Evolutionary conservation across 805 yeast species (phyloP).

Genomic region (Henningerozyma blattae): DNA sequence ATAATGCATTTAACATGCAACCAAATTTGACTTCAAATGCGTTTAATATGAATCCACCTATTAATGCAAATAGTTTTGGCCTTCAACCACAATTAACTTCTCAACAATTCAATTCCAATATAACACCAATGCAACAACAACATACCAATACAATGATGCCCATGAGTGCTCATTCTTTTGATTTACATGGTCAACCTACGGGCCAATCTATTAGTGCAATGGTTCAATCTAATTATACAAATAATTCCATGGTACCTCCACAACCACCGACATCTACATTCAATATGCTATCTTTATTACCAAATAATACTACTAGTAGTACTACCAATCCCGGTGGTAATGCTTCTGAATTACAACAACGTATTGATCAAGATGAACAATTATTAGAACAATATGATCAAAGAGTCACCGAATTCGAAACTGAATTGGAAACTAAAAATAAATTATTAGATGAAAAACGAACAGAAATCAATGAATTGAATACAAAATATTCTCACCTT

Average conservation of each 20-base stretch:
- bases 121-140: not conserved
- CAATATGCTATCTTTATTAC: not conserved
- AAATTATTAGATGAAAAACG: conserved; percentile 66
- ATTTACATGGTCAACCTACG: too few species aligned
- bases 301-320: not conserved
- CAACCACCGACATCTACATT: too few species aligned
- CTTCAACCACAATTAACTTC: not conserved
- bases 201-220: too few species aligned
- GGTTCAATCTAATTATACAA: too few species aligned
- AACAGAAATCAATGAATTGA: conserved; percentile 53
- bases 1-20: not conserved
- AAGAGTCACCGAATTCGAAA: conserved; percentile 70
- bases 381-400: conserved; percentile 79
- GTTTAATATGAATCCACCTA: not conserved
- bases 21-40: too few species aligned
- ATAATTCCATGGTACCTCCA: too few species aligned
- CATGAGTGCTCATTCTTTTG: not conserved
- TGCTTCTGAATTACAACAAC: not conserved
- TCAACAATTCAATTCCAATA: too few species aligned
- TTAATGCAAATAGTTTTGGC: not conserved
- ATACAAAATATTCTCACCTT: conserved; percentile 78
- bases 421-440: conserved; percentile 49
- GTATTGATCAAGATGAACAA: conserved; percentile 44
- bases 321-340: not conserved
- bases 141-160: not conserved